phyloP scores from a whole-genome alignment of 1,139 yeast species.

The Pichia sp. region DNA sequence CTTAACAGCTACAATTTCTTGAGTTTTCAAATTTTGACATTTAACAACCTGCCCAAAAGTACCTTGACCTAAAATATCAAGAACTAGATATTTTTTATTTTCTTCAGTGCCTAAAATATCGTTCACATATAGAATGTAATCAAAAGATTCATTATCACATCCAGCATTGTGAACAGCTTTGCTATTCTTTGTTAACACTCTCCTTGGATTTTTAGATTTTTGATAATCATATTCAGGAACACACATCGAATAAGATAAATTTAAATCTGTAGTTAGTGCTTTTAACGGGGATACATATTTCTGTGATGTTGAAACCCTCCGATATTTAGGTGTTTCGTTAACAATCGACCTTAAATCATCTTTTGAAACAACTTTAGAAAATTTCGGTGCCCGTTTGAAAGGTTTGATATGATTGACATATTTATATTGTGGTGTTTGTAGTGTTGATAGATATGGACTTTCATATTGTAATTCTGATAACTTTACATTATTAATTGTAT shows the following conservation, averaged over 20 bases:
- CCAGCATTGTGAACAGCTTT: constrained; percentile 82
- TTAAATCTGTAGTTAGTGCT: constrained; percentile 72
- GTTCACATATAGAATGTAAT: constrained; percentile 88
- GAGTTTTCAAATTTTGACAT: constrained; percentile 85
- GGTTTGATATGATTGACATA: constrained; percentile 22
- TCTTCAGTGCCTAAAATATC: constrained; percentile 88
- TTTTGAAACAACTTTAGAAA: constrained; percentile 38
- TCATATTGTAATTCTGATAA: constrained; percentile 16
- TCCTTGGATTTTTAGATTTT: constrained; percentile 78
- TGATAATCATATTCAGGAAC: constrained; percentile 84
- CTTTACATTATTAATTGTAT: background rate
- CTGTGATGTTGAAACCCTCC: constrained; percentile 74
- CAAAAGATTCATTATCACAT: constrained; percentile 80
- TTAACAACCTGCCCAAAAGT: constrained; percentile 98
- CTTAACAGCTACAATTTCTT: constrained; percentile 89
- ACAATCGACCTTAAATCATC: constrained; percentile 58
- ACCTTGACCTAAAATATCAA: constrained; percentile 91
- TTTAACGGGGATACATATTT: constrained; percentile 73
- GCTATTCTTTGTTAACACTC: constrained; percentile 89
- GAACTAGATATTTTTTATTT: constrained; percentile 77
- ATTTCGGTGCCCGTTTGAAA: constrained; percentile 30
- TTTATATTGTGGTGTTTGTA: constrained; percentile 9
- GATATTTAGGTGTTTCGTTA: constrained; percentile 64
- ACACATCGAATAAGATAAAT: constrained; percentile 80
- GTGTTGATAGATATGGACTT: too few relatives aligned